These are phyloP conservation scores for Coniochaeta prunicola DNA, from an alignment of 2,329 filamentous ascomycete species.

Conservation along the genomic window DNA sequence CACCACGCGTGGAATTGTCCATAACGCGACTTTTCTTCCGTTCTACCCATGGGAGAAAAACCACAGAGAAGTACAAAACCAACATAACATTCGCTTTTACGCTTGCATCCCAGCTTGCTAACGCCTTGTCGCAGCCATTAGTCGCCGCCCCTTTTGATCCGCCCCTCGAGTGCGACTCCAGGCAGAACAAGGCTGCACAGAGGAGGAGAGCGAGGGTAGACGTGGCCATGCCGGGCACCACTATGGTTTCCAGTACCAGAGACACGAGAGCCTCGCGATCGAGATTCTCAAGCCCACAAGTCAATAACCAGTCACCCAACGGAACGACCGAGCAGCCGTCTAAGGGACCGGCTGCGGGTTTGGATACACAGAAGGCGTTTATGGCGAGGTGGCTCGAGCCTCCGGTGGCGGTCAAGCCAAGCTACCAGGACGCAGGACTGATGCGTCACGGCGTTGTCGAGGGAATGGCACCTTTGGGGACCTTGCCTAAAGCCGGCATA, in stretches of 20 bases:
- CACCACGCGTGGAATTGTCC: slow-evolving; percentile 15
- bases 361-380: slow-evolving; percentile 35
- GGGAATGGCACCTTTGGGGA: slow-evolving; percentile 76
- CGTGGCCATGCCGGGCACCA: slow-evolving; percentile 15
- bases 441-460: slow-evolving; percentile 69
- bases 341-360: slow-evolving; percentile 10
- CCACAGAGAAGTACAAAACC: slow-evolving; percentile 14
- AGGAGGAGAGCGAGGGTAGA: slow-evolving; percentile 1
- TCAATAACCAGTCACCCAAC: slow-evolving; percentile 12
- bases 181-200: slow-evolving; percentile 10
- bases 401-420: slow-evolving; percentile 53
- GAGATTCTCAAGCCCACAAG: slow-evolving; percentile 48
- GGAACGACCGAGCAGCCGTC: slow-evolving; percentile 6
- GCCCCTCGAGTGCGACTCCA: slow-evolving; percentile 4
- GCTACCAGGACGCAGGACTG: slow-evolving; percentile 72
- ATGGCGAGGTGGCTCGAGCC: slow-evolving; percentile 55
- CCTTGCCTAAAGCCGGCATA: slow-evolving; percentile 57
- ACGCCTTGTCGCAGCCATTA: background rate
- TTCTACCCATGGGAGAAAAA: slow-evolving; percentile 12
- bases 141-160: background rate
- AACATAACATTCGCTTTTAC: background rate
- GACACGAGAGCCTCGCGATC: slow-evolving; percentile 45
- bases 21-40: slow-evolving; percentile 15
- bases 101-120: background rate
- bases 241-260: slow-evolving; percentile 37